These are phyloP conservation scores for Lachancea dasiensis DNA, from an alignment of 805 yeast genomes.

Conservation along the genomic window DNA sequence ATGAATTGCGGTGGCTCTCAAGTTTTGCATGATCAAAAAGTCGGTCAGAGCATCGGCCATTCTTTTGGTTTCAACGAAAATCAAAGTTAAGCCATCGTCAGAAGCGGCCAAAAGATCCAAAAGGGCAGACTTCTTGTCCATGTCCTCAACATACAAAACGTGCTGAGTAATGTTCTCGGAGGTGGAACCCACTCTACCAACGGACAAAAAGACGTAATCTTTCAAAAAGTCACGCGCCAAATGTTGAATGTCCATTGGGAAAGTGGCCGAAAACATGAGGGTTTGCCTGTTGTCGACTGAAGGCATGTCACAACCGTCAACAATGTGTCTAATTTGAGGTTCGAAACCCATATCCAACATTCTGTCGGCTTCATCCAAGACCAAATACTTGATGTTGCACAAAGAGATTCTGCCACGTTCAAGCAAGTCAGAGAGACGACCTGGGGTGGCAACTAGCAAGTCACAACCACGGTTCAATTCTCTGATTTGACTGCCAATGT, in stretches of 20 bases:
- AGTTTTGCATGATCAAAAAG: conserved; percentile 78
- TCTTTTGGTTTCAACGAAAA: conserved; percentile 97
- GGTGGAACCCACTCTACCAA: conserved; percentile 99
- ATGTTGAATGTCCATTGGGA: conserved; percentile 96
- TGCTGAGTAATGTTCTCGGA: conserved; percentile 97
- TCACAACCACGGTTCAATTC: conserved; percentile 93
- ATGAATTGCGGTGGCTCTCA: conserved; percentile 97
- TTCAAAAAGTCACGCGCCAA: conserved; percentile 96
- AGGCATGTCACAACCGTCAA: conserved; percentile 98
- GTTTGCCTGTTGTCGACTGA: conserved; percentile 88
- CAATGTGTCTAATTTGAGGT: conserved; percentile 98
- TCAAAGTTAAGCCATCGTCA: conserved; percentile 80
- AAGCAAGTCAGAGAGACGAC: conserved; percentile 92
- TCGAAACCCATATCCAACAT: conserved; percentile 99
- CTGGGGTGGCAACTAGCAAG: conserved; percentile 96
- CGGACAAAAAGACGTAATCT: conserved; percentile 92
- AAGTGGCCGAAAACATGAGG: conserved; percentile 97
- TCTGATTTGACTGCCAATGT: conserved; percentile 79
- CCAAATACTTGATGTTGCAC: conserved; percentile 84
- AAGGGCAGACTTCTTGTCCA: conserved; percentile 85
- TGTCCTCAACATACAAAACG: conserved; percentile 84
- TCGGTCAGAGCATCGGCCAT: conserved; percentile 96
- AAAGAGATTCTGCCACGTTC: conserved; percentile 93
- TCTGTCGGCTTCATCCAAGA: conserved; percentile 98
- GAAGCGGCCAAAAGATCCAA: conserved; percentile 80